These are phyloP conservation scores for Saccharomycopsis sp. DNA, from an alignment of 805 yeast species.

Conservation along the genomic window DNA sequence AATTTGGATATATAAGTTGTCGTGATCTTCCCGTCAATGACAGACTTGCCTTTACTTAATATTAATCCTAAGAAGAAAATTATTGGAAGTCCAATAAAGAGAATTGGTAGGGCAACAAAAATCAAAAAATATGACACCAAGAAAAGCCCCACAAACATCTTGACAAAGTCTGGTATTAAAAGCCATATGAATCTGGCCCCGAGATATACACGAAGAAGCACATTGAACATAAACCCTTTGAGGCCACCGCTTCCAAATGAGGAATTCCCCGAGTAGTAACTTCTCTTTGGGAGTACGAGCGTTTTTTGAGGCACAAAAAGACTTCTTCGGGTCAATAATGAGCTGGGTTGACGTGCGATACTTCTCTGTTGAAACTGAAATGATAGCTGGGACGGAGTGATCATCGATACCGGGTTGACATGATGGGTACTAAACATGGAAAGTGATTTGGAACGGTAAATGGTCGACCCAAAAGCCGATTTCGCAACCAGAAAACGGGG, in stretches of 20 bases:
- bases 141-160: constrained; percentile 11
- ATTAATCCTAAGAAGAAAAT: constrained; percentile 4
- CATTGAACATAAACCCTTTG: neutral
- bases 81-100: constrained; percentile 13
- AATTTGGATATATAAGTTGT: neutral
- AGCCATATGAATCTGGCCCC: constrained; percentile 8
- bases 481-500: neutral
- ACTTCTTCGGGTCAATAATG: neutral
- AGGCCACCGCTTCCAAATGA: neutral
- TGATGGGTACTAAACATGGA: neutral
- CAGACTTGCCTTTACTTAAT: constrained; percentile 3
- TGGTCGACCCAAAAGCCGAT: neutral
- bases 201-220: neutral
- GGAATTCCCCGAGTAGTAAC: neutral
- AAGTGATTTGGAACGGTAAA: neutral
- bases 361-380: neutral
- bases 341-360: neutral
- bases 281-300: neutral
- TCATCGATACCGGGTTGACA: neutral
- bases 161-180: constrained; percentile 14
- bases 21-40: neutral
- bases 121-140: constrained; percentile 15
- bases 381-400: neutral
- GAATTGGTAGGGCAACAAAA: constrained; percentile 15
- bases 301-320: neutral